A percentile compares a stretch with the other conserved stretches of the same genome.
Conservation (phyloP, 106 monocot genomes). For the Posidonia australis region DNA sequence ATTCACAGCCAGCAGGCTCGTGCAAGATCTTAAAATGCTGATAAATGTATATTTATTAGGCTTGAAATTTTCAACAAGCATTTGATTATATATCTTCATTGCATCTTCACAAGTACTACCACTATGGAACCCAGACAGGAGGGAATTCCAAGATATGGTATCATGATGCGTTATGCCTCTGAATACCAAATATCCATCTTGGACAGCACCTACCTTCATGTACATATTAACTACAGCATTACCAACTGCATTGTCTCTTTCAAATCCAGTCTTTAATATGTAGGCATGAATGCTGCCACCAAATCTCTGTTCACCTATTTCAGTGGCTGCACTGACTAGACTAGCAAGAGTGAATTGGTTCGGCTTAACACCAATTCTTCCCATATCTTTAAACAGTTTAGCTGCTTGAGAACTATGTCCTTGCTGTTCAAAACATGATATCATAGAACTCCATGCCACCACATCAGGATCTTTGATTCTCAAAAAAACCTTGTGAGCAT, state of each 20-base stretch:
- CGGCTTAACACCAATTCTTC: slow-evolving; percentile 6
- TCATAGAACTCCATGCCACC: slow-evolving; percentile 43
- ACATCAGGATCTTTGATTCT: slow-evolving; percentile 26
- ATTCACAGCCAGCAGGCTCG: slow-evolving; percentile 3
- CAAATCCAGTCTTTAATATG: slow-evolving; percentile 23
- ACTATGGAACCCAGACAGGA: slow-evolving; percentile 41
- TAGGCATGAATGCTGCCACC: slow-evolving; percentile 15
- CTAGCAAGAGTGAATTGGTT: slow-evolving; percentile 31
- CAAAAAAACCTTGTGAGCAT: slow-evolving; percentile 26
- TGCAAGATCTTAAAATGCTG: slow-evolving; percentile 29
- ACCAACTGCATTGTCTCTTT: slow-evolving; percentile 12
- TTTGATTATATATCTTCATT: slow-evolving; percentile 22
- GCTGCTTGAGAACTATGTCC: slow-evolving; percentile 20
- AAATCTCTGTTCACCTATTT: slow-evolving; percentile 12
- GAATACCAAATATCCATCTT: slow-evolving; percentile 28
- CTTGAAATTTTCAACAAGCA: slow-evolving; percentile 20
- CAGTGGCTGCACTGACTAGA: slow-evolving; percentile 18
- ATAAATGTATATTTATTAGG: slow-evolving; percentile 29
- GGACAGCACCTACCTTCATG: slow-evolving; percentile 19
- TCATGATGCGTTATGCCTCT: slow-evolving; percentile 12
- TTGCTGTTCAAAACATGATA: slow-evolving; percentile 27
- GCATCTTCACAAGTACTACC: slow-evolving; percentile 13
- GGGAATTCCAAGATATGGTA: slow-evolving; percentile 41
- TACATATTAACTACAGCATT: slow-evolving; percentile 30
- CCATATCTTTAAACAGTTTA: slow-evolving; percentile 22